Percentiles rank a stretch among this genome's conserved stretches.
Evolutionary conservation across 2,329 filamentous ascomycete genomes (phyloP).

Genomic region (Botryosphaeria dothidea): DNA sequence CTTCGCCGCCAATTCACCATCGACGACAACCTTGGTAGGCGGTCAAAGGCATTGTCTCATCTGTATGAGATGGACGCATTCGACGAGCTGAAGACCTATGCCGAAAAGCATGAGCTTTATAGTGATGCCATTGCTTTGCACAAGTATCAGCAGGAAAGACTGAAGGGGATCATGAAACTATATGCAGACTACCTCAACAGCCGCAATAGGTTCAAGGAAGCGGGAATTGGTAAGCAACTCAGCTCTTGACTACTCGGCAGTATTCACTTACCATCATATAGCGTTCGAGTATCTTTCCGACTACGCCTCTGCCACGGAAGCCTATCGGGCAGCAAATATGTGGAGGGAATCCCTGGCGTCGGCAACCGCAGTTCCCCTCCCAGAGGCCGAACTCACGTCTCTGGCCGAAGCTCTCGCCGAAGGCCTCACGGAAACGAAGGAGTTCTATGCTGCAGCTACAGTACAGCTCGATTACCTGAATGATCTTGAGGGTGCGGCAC

Average conservation of each 20-base stretch:
- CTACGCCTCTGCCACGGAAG: conserved; percentile 72
- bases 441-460: conserved; percentile 76
- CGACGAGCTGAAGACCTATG: conserved; percentile 76
- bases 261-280: background rate
- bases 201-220: conserved; percentile 78
- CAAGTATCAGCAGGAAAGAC: conserved; percentile 72
- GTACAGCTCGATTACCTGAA: conserved; percentile 80
- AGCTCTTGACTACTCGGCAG: conserved; percentile 20
- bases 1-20: conserved; percentile 78
- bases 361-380: conserved; percentile 68
- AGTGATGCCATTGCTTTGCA: conserved; percentile 75
- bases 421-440: conserved; percentile 78
- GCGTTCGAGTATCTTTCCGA: conserved; percentile 84
- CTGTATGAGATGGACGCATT: conserved; percentile 74
- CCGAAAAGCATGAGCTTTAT: conserved; percentile 78
- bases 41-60: conserved; percentile 74
- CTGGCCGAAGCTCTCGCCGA: conserved; percentile 77
- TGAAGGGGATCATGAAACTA: conserved; percentile 69
- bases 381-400: conserved; percentile 59
- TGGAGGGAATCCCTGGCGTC: conserved; percentile 91
- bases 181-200: conserved; percentile 78
- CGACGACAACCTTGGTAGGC: conserved; percentile 80
- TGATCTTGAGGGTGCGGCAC: conserved; percentile 69
- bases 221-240: conserved; percentile 59
- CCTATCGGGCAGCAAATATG: conserved; percentile 80